Base-by-base conservation (phyloP, 176 grass and related monocot species). In the Elaeis guineensis region DNA sequence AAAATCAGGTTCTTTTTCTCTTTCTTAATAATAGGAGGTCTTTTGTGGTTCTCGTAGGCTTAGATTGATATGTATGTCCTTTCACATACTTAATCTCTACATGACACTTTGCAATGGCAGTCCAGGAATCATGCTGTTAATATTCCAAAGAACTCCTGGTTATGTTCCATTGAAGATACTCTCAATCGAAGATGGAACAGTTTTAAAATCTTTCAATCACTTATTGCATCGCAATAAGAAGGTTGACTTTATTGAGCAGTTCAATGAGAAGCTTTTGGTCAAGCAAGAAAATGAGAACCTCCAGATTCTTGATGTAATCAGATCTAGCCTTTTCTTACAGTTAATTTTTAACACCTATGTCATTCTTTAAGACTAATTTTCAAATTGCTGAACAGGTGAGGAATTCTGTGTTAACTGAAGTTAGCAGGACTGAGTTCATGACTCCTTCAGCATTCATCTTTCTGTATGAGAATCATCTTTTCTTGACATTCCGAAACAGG, bases 201-300 rank as follows among this genome's bases (percentile, higher is more conserved):
- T 76, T 65, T 63, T 98, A 63, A 98, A 98, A 80, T 88, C 61
- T 5, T 92, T 98, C 75, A 83, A 75, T 49, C 87, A 98, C 67
- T 80, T 98, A 19, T 85, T 98, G 76, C 93, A 92, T 48, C 84
- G 81, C 11, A 83, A 76, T 60, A 98, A 98, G 70, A 98, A 98
- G 83, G 79, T 92, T 65, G 93, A 98, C 81, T 98, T 98, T 72
- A 92, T 98, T 2, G 93, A 98, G 84, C 93, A 89, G 51, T 98
- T 98, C 50, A 73, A 73, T 55, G 70, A 73, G 51, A 73, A 73
- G 51, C 70, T 98, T 62, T 79, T 98, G 75, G 87, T 98, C 54
- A 98, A 98, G 70, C 93, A 98, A 83, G 93, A 98, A 66, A 83
- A 86, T 49, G 84, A 98, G 56, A 92, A 92, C 59, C 89, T 92